These are phyloP conservation scores for Scleroderma citrinum DNA, from an alignment of 768 basidiomycete genomes.

Conservation along the genomic window DNA sequence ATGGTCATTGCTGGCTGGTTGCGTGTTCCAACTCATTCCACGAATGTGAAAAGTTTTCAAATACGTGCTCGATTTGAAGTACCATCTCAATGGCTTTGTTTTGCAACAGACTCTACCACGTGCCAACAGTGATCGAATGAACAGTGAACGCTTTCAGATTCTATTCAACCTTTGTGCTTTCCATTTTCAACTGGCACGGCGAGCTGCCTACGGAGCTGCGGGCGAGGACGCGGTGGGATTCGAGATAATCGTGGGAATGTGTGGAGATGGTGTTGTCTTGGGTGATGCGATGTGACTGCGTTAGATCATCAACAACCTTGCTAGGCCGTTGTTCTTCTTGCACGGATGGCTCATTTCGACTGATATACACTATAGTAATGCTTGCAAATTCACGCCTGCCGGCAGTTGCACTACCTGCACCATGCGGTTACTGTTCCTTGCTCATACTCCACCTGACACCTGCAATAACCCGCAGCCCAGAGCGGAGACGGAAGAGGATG, in stretches of 20 bases:
- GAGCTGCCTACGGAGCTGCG: slow-evolving; percentile 53
- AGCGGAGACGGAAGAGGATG: slow-evolving; percentile 8
- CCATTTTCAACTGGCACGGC: slow-evolving; percentile 50
- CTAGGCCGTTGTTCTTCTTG: slow-evolving; percentile 40
- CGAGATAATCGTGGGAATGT: slow-evolving; percentile 7
- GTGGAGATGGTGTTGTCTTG: slow-evolving; percentile 63
- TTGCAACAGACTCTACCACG: no score
- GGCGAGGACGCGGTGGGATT: slow-evolving; percentile 35
- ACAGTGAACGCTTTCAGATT: slow-evolving; percentile 78
- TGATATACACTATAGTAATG: slow-evolving; percentile 45
- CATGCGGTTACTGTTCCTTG: slow-evolving; percentile 50
- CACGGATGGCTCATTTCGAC: not conserved
- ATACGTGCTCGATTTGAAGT: no score
- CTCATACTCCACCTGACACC: slow-evolving; percentile 13
- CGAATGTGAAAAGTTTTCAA: no score
- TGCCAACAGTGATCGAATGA: no score
- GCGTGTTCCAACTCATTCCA: no score
- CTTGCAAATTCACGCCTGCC: slow-evolving; percentile 70
- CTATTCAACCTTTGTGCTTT: no score
- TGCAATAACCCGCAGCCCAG: not conserved
- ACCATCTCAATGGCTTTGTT: no score
- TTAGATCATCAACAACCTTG: slow-evolving; percentile 80
- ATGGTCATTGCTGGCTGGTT: no score
- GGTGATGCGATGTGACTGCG: slow-evolving; percentile 80
- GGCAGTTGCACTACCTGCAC: slow-evolving; percentile 64